These are phyloP conservation scores for Phylloporus arenicola DNA, from an alignment of 768 basidiomycete genomes.

Conservation along the genomic window DNA sequence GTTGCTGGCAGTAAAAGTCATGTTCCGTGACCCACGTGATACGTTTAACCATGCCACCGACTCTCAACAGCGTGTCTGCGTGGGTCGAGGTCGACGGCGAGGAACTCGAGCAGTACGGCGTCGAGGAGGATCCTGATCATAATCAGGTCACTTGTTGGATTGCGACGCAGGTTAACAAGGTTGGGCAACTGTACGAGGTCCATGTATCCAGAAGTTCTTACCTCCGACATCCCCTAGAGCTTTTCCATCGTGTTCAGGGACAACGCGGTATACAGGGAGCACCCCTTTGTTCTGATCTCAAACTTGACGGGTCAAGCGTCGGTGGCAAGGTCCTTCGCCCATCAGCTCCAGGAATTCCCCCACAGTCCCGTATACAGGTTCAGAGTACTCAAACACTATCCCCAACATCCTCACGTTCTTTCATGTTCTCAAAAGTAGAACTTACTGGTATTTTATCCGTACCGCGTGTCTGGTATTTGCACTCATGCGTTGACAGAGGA, in stretches of 20 bases:
- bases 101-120: slow-evolving; percentile 22
- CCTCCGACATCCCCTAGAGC: slow-evolving; percentile 8
- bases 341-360: not conserved
- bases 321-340: slow-evolving; percentile 6
- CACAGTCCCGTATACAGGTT: slow-evolving; percentile 3
- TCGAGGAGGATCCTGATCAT: slow-evolving; percentile 14
- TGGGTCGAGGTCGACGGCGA: slow-evolving; percentile 27
- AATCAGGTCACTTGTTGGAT: slow-evolving; percentile 28
- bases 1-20: not conserved
- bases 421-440: slow-evolving; percentile 25
- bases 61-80: slow-evolving; percentile 16
- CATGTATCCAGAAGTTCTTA: not conserved
- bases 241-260: slow-evolving; percentile 26
- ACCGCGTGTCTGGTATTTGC: too few relatives aligned
- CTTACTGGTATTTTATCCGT: slow-evolving; percentile 23
- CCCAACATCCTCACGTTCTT: slow-evolving; percentile 15
- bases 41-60: slow-evolving; percentile 14
- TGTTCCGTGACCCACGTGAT: slow-evolving; percentile 15
- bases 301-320: slow-evolving; percentile 18
- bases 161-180: slow-evolving; percentile 25
- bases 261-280: not conserved
- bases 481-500: slow-evolving; percentile 22
- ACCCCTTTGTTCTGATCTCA: slow-evolving; percentile 4
- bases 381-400: slow-evolving; percentile 6
- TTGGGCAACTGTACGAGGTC: not conserved